A percentile compares a stretch with the other conserved stretches of the same genome.
Conservation (phyloP, 495 filamentous ascomycete species). For the Lasiosphaeria hispida region DNA sequence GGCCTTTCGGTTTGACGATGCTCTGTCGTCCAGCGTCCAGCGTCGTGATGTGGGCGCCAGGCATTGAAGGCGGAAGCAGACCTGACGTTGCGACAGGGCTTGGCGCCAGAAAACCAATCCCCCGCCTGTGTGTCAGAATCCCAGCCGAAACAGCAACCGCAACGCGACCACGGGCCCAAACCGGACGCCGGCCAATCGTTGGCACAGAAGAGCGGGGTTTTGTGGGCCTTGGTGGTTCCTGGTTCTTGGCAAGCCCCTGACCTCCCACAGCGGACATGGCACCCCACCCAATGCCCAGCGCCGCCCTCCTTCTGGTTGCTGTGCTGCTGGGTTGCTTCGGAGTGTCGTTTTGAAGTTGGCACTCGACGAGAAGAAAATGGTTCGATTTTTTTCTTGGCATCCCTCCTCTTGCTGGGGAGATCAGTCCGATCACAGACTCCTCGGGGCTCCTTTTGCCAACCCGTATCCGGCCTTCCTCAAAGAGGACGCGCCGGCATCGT, state of each 20-base stretch:
- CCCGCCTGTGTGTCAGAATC: conserved; percentile 28
- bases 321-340: background rate
- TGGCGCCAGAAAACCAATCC: conserved; percentile 2
- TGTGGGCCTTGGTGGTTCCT: conserved; percentile 8
- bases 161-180: conserved; percentile 16
- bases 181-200: conserved; percentile 20
- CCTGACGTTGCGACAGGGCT: conserved; percentile 8
- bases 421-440: conserved; percentile 26
- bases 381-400: conserved; percentile 39
- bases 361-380: conserved; percentile 26
- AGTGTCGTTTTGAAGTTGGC: conserved; percentile 10
- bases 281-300: background rate
- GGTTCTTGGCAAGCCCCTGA: conserved; percentile 10
- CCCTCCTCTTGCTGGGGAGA: conserved; percentile 17
- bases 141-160: conserved; percentile 31
- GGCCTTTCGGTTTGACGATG: background rate
- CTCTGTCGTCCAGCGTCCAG: background rate
- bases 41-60: background rate
- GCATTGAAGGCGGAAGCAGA: conserved; percentile 5
- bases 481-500: conserved; percentile 4
- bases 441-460: background rate
- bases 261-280: background rate
- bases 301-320: background rate
- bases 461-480: conserved; percentile 8
- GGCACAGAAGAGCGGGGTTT: background rate